Evolutionary conservation across 2,329 filamentous ascomycete species (phyloP).

Genomic region (Alternaria sp.): DNA sequence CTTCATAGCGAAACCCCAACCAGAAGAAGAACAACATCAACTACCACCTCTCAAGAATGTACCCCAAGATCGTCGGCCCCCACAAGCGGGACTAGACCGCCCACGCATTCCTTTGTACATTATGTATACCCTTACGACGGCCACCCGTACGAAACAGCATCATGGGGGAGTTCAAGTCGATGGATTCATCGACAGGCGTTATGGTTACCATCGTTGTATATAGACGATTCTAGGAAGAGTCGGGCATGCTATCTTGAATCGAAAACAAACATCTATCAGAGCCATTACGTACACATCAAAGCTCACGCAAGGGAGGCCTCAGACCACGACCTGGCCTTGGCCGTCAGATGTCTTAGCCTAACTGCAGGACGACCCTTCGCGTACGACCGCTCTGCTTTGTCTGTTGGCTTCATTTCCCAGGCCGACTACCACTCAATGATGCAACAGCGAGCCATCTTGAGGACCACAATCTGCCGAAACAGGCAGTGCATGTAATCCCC

Average conservation of each 20-base stretch:
- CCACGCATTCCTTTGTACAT: slow-evolving; percentile 27
- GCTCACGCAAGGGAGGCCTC: not conserved
- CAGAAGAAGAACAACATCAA: slow-evolving; percentile 82
- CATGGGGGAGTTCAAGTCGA: slow-evolving; percentile 27
- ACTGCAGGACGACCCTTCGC: slow-evolving; percentile 2
- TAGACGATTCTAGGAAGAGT: slow-evolving; percentile 12
- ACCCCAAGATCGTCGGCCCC: slow-evolving; percentile 73
- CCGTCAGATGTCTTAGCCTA: not conserved
- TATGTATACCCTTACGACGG: slow-evolving; percentile 28
- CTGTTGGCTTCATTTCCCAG: not conserved
- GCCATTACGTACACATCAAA: not conserved
- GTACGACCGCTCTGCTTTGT: slow-evolving; percentile 1
- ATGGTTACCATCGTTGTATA: slow-evolving; percentile 21
- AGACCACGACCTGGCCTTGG: not conserved
- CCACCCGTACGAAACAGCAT: slow-evolving; percentile 15
- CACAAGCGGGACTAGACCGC: slow-evolving; percentile 66
- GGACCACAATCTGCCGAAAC: not conserved
- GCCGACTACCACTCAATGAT: not conserved
- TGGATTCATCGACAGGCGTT: slow-evolving; percentile 27
- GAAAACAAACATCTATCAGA: not conserved
- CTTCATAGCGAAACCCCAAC: slow-evolving; percentile 59
- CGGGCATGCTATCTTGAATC: not conserved
- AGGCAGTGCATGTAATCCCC: slow-evolving; percentile 10
- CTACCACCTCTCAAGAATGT: slow-evolving; percentile 83
- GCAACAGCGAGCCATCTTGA: not conserved